Base-by-base conservation (phyloP, 179 eudicot genomes). In the Beta macrorhiza region DNA sequence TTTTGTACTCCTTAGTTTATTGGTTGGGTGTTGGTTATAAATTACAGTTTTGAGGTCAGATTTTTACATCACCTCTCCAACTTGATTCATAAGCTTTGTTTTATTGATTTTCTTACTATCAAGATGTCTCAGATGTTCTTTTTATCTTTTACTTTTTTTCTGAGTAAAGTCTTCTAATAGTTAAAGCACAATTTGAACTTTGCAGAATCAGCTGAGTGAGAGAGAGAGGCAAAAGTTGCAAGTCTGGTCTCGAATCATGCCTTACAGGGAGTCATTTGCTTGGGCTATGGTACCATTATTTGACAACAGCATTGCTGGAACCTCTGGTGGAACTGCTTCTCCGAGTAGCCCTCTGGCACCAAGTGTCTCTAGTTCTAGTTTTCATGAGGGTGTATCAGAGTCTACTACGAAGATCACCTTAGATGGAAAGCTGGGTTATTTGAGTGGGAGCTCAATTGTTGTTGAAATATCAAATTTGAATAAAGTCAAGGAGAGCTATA, bases 181-280 rank as follows among this genome's bases (percentile, higher is more conserved):
- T 37, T 37, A 37, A 37, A 37, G 4, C 42, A 37, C 42, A 37
- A 37, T 37, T 37, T 37, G 42, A 37, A 80, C 67, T 55, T 72
- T 75, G 87, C 89, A 97, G 99, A 96, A 84, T 70, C 98, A 91
- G 82, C 82, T 97, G 79, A 92, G 93, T 59, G 99, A 97, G 92
- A 92, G 99, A 84, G 99, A 97, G 84, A 97, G 89, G 88, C 99
- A 97, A 86, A 97, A 93, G 78, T 90, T 97, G 80, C 99, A 94
- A 88, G 95, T 93, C 69, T 97, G 99, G 99, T 97, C 98, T 72
- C 92, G 94, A 67, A 89, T 97, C 79, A 93, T 97, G 99, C 97
- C 99, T 74, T 91, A 91, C 88, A 91, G 97, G 77, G 99, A 94
- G 88, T 87, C 99, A 45, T 97, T 97, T 83, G 92, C 98, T 22